phyloP scores from a whole-genome alignment of 1,139 yeast genomes.

The Candida dubliniensis region DNA sequence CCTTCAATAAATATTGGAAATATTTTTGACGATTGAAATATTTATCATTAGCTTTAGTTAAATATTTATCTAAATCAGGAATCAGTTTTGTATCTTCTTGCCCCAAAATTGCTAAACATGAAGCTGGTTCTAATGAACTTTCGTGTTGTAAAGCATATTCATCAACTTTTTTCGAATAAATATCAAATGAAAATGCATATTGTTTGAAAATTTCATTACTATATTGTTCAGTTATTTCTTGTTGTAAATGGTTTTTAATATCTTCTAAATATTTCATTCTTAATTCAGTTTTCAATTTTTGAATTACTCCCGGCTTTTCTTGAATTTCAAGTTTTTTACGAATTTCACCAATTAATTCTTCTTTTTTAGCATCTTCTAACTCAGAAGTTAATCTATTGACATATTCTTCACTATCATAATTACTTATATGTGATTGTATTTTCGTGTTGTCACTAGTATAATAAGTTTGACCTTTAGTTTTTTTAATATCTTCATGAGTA shows the following conservation, averaged over 20 bases:
- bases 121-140: conserved; percentile 18
- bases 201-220: conserved; percentile 22
- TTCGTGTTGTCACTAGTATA: conserved; percentile 11
- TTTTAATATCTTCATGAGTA: conserved; percentile 1
- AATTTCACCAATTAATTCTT: conserved; percentile 12
- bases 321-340: conserved; percentile 9
- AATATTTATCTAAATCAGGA: conserved; percentile 18
- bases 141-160: conserved; percentile 21
- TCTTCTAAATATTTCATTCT: conserved; percentile 13
- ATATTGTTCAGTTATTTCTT: conserved; percentile 18
- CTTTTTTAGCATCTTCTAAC: conserved; percentile 14
- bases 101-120: conserved; percentile 14
- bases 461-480: conserved; percentile 11
- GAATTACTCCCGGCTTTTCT: conserved; percentile 12
- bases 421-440: conserved; percentile 12
- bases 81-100: conserved; percentile 6
- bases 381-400: conserved; percentile 14
- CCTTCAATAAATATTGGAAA: conserved; percentile 18
- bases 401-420: conserved; percentile 13
- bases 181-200: conserved; percentile 18
- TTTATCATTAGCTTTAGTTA: conserved; percentile 13
- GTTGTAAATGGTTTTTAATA: conserved; percentile 18
- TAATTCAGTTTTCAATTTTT: conserved; percentile 13
- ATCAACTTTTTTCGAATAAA: conserved; percentile 22
- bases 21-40: conserved; percentile 17